A percentile compares a stretch with the other conserved stretches of the same genome.
These are phyloP conservation scores for Populus simonii DNA, from an alignment of 345 rosid species.

Conservation along the genomic window DNA sequence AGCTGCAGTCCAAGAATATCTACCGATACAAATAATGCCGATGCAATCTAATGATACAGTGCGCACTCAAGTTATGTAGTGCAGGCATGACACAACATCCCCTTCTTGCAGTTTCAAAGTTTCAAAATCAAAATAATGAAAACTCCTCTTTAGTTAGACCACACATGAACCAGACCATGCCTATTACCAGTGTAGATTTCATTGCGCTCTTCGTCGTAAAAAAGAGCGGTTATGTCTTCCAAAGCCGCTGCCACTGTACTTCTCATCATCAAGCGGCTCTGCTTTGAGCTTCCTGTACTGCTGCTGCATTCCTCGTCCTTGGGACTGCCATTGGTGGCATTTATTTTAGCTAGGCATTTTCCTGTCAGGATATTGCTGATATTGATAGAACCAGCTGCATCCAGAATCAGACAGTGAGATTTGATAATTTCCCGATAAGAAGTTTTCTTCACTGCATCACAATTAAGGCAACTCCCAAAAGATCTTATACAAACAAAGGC, in stretches of 20 bases:
- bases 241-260: slow-evolving; percentile 70
- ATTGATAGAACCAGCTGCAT: slow-evolving; percentile 86
- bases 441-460: neutral
- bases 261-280: slow-evolving; percentile 29
- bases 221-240: slow-evolving; percentile 89
- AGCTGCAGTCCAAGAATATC: neutral
- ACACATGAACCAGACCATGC: slow-evolving; percentile 78
- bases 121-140: neutral
- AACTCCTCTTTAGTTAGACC: slow-evolving; percentile 55
- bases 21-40: neutral
- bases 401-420: slow-evolving; percentile 11
- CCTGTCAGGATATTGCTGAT: slow-evolving; percentile 92
- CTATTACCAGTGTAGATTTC: slow-evolving; percentile 91
- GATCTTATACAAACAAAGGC: neutral
- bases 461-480: slow-evolving; percentile 2
- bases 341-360: slow-evolving; percentile 89
- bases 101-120: neutral
- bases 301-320: slow-evolving; percentile 45
- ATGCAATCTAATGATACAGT: neutral
- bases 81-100: neutral
- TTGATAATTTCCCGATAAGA: neutral
- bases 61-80: neutral
- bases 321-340: slow-evolving; percentile 51
- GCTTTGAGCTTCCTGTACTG: slow-evolving; percentile 35
- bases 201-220: slow-evolving; percentile 88